A percentile compares a stretch with the other conserved stretches of the same genome.
Evolutionary conservation across 225 moss, liverwort and hornwort genomes (phyloP).

Genomic region (Pleurozium schreberi): DNA sequence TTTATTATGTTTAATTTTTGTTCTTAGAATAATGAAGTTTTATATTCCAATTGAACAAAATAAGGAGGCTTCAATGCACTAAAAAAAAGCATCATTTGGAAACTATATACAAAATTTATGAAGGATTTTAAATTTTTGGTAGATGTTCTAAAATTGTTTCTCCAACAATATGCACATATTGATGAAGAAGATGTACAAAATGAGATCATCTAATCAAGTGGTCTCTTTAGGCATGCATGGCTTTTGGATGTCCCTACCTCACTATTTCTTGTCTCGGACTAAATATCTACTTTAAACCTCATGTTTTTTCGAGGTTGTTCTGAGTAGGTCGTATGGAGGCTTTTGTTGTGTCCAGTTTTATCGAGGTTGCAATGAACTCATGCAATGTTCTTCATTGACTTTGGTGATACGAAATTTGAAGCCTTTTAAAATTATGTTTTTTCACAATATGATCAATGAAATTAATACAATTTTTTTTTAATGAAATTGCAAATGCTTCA

Average conservation of each 20-base stretch:
- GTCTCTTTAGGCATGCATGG: background rate
- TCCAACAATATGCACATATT: background rate
- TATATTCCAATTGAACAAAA: background rate
- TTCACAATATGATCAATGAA: too few species aligned
- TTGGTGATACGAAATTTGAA: background rate
- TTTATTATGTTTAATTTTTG: too few species aligned
- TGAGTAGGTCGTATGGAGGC: background rate
- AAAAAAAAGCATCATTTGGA: background rate
- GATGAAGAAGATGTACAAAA: background rate
- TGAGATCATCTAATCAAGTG: background rate
- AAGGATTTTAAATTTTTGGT: background rate
- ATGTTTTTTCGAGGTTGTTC: too few species aligned
- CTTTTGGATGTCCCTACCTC: background rate
- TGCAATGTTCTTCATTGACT: background rate
- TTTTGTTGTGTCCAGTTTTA: background rate
- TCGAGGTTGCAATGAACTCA: background rate
- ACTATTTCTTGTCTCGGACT: background rate
- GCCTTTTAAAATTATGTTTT: background rate
- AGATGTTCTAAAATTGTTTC: background rate
- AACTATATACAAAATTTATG: background rate
- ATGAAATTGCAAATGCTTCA: background rate
- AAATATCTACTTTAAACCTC: rapidly evolving
- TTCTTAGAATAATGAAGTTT: too few species aligned
- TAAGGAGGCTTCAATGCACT: background rate
- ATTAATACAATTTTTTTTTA: background rate